Evolutionary conservation across 2,329 filamentous ascomycete species (phyloP).

Genomic region (Fusarium succisae): DNA sequence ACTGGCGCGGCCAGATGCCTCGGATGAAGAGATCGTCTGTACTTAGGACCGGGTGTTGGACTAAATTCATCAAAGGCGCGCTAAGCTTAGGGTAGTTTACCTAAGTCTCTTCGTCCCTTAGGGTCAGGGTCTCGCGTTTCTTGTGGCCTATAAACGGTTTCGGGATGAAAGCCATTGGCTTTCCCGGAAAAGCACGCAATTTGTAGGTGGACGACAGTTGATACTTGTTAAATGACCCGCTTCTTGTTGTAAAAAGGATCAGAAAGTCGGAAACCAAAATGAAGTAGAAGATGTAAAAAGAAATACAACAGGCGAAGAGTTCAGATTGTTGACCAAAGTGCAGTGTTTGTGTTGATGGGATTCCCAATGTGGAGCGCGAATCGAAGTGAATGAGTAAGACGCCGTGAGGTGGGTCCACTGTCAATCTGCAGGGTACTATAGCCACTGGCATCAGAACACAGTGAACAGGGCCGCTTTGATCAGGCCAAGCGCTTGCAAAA

Average conservation of each 20-base stretch:
- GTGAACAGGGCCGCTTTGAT: accelerated
- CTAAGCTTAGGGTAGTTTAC: not conserved
- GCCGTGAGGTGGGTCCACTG: accelerated
- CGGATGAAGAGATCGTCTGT: not conserved
- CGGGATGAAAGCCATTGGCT: not conserved
- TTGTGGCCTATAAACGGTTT: not conserved
- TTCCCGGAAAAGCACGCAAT: not conserved
- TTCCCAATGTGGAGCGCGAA: not conserved
- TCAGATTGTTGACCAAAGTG: accelerated
- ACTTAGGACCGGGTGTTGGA: not conserved
- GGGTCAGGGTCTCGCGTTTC: not conserved
- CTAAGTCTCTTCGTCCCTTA: not conserved
- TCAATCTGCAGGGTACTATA: not conserved
- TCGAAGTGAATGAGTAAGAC: not conserved
- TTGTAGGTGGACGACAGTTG: not conserved
- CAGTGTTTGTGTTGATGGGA: not conserved
- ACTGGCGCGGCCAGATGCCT: not conserved
- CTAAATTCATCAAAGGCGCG: not conserved
- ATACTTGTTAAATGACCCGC: not conserved
- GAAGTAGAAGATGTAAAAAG: accelerated
- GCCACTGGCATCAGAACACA: not conserved
- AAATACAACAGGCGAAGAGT: accelerated
- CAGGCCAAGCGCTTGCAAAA: not conserved
- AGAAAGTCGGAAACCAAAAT: not conserved
- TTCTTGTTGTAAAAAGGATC: accelerated